These are phyloP conservation scores for Melanomma pulvis-pyrius DNA, from an alignment of 495 filamentous ascomycete genomes.

Conservation along the genomic window DNA sequence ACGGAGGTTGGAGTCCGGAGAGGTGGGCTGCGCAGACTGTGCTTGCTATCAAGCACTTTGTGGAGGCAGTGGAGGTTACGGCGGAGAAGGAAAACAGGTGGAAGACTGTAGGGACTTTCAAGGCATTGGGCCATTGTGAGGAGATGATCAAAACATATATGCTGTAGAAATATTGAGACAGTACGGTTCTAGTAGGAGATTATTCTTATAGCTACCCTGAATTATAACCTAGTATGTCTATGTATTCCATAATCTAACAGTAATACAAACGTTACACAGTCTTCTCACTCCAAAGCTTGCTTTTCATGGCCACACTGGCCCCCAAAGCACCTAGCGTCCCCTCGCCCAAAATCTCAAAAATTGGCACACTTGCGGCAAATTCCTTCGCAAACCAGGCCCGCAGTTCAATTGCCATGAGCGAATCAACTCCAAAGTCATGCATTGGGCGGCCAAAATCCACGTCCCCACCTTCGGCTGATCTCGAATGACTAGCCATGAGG, in stretches of 20 bases:
- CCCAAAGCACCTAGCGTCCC: background rate
- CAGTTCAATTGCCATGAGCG: constrained; percentile 1
- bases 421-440: background rate
- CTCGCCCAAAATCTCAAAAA: constrained; percentile 17
- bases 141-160: constrained; percentile 12
- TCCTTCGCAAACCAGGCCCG: constrained; percentile 12
- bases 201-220: no score
- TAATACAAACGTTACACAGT: no score
- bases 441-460: background rate
- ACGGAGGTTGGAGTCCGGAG: constrained; percentile 50
- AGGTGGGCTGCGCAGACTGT: constrained; percentile 56
- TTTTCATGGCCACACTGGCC: background rate
- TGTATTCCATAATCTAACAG: no score
- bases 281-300: no score
- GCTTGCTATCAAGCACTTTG: constrained; percentile 52
- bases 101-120: constrained; percentile 7
- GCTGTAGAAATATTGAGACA: no score
- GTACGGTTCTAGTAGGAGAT: no score
- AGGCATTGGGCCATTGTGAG: constrained; percentile 13
- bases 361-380: constrained; percentile 4
- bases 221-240: no score
- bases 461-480: background rate
- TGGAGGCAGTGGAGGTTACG: constrained; percentile 23
- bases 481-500: background rate
- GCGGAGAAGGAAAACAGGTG: constrained; percentile 12